A percentile compares a stretch with the other conserved stretches of the same genome.
Conservation (phyloP, 2,329 filamentous ascomycete genomes). For the Aspergillus ochraceoroseus region DNA sequence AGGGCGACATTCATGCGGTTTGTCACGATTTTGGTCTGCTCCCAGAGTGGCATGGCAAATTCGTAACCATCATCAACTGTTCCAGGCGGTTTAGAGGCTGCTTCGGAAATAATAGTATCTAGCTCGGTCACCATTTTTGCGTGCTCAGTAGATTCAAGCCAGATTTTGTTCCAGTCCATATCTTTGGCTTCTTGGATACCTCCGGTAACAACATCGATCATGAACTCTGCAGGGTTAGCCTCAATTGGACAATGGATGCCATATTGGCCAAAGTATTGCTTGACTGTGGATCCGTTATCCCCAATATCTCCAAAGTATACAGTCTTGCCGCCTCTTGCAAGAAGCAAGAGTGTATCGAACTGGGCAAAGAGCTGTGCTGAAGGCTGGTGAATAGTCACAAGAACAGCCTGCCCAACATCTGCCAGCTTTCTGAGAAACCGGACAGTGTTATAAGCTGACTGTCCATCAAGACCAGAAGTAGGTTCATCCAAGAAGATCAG, state of each 20-base stretch:
- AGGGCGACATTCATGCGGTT: constrained; percentile 61
- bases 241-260: constrained; percentile 58
- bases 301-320: constrained; percentile 66
- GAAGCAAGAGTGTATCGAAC: constrained; percentile 63
- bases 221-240: constrained; percentile 56
- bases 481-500: constrained; percentile 66
- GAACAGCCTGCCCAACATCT: constrained; percentile 58
- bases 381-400: constrained; percentile 66
- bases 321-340: constrained; percentile 60
- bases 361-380: constrained; percentile 60
- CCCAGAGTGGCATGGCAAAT: constrained; percentile 58
- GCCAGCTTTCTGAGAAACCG: constrained; percentile 61
- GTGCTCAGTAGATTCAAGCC: constrained; percentile 59
- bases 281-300: constrained; percentile 56
- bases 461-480: constrained; percentile 61
- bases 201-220: constrained; percentile 47
- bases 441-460: constrained; percentile 60
- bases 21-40: constrained; percentile 60
- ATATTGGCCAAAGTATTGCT: constrained; percentile 61
- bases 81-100: constrained; percentile 36
- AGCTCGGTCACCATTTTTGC: constrained; percentile 57
- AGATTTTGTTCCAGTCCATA: constrained; percentile 66
- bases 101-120: constrained; percentile 52
- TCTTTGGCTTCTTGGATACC: constrained; percentile 24
- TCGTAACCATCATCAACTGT: constrained; percentile 45